Conservation (phyloP, 768 basidiomycete species). For the Lactifluus hygrophoroides region DNA sequence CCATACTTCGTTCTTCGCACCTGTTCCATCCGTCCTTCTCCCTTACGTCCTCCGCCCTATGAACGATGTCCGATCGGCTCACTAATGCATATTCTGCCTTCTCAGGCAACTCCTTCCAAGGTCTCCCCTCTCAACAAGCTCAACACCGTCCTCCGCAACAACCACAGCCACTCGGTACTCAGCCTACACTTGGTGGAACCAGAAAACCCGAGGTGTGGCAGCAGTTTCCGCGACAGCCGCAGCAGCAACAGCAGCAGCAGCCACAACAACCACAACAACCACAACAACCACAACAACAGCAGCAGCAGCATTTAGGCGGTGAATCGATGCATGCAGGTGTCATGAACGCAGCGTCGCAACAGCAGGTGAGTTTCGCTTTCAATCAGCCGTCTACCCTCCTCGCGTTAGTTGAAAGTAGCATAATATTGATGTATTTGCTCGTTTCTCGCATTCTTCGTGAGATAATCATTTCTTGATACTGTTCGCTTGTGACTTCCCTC, state of each 20-base stretch:
- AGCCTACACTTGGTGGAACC: slow-evolving; percentile 15
- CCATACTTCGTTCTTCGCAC: not conserved
- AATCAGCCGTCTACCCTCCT: not conserved
- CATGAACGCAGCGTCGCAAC: not conserved
- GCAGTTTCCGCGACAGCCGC: slow-evolving; percentile 7
- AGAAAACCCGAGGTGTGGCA: slow-evolving; percentile 17
- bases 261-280: slow-evolving; percentile 13
- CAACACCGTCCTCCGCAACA: slow-evolving; percentile 15
- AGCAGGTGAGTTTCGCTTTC: slow-evolving; percentile 8
- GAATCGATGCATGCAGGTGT: slow-evolving; percentile 6
- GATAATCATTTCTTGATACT: not conserved
- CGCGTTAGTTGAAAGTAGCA: not conserved
- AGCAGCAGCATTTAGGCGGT: slow-evolving; percentile 10
- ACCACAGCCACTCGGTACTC: slow-evolving; percentile 10
- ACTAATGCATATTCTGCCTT: slow-evolving; percentile 16
- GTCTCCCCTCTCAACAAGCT: slow-evolving; percentile 13
- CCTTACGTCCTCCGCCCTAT: slow-evolving; percentile 16
- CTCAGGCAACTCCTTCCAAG: slow-evolving; percentile 15
- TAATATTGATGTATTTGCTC: not conserved
- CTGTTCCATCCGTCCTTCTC: slow-evolving; percentile 8
- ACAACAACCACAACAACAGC: slow-evolving; percentile 12
- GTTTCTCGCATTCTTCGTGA: not conserved
- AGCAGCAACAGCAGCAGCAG: slow-evolving; percentile 6
- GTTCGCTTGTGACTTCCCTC: not conserved
- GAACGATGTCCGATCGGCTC: slow-evolving; percentile 21